Evolutionary conservation across 2,329 filamentous ascomycete species (phyloP), one percentile per base, ranked within the genome.

Genomic region (Ploettnerulaceae sp.): DNA sequence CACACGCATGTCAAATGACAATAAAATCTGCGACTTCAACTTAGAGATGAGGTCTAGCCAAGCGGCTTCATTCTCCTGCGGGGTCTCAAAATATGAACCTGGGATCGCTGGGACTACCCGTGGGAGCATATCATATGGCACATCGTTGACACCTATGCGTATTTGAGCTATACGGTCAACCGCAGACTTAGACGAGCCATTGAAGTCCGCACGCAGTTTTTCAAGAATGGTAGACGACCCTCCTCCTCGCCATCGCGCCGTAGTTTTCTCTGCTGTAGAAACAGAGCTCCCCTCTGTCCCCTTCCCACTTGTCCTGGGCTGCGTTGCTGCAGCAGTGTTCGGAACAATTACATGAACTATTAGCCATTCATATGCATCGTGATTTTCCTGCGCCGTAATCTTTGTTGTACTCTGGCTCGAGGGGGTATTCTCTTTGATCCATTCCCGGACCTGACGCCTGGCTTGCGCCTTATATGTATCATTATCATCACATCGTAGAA

Each of bases 361-460:
- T 55, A 98, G 72, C 86, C 90, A 97, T 66, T 98, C 93, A 57
- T 86, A 95, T 0, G 93, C 91, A 70, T 98, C 91, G 62, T 98
- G 93, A 52, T 94, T 93, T 62, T 96, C 91, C 61, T 89, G 84
- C 15, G 79, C 82, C 60, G 74, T 87, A 15, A 69, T 64, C 22
- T 80, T 78, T 9, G 57, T 48, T 42, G 73, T 76, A 48, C 69
- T 71, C 47, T 77, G 70, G 2, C 79, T 72, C 0, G 77, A 71
- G 0, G 80, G 76, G 0, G 83, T 81, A 53, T 94, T 77, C 5
- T 77, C 72, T 66, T 93, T 94, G 59, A 97, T 79, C 93, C 93
- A 98, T 55, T 97, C 90, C 40, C 87, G 80, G 26, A 98, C 74
- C 56, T 87, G 80, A 59, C 86, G 81, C 40, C 89, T 78, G 5